Evolutionary conservation across 768 basidiomycete species (phyloP).

Genomic region (Pisolithus orientalis): DNA sequence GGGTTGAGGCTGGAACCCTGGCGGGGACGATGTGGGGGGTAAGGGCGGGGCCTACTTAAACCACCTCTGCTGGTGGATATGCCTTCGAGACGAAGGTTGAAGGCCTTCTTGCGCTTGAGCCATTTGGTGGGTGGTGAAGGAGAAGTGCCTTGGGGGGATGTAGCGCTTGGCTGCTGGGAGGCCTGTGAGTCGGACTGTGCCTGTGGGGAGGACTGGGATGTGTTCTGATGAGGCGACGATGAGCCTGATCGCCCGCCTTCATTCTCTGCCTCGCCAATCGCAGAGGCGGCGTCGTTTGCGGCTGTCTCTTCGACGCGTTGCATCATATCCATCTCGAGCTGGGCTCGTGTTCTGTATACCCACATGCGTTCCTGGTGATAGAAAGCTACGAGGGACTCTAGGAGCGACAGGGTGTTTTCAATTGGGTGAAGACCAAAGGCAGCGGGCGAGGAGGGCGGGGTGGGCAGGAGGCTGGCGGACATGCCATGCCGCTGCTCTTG

Average conservation of each 20-base stretch:
- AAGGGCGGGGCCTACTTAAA: conserved; percentile 19
- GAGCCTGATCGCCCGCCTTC: conserved; percentile 14
- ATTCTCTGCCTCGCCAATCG: conserved; percentile 5
- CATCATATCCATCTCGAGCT: conserved; percentile 45
- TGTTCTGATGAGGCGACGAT: background rate
- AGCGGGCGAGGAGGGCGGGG: conserved; percentile 29
- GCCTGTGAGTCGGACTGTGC: conserved; percentile 11
- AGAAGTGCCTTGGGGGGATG: conserved; percentile 28
- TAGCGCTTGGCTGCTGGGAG: conserved; percentile 9
- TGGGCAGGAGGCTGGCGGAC: conserved; percentile 26
- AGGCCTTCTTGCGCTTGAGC: conserved; percentile 54
- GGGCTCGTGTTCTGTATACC: conserved; percentile 60
- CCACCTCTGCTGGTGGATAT: conserved; percentile 26
- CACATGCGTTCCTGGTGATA: conserved; percentile 70
- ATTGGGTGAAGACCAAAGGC: conserved; percentile 30
- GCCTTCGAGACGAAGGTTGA: conserved; percentile 46
- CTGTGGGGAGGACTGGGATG: conserved; percentile 6
- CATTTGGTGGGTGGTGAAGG: conserved; percentile 32
- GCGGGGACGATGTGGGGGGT: conserved; percentile 23
- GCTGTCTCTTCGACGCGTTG: conserved; percentile 6
- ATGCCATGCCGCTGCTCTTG: conserved; percentile 19
- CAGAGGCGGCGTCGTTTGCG: conserved; percentile 1
- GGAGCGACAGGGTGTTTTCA: conserved; percentile 47
- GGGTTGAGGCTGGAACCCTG: conserved; percentile 27
- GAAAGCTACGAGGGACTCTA: conserved; percentile 58